phyloP scores from a whole-genome alignment of 164 flowering plant species.

The Vitis rupestris region DNA sequence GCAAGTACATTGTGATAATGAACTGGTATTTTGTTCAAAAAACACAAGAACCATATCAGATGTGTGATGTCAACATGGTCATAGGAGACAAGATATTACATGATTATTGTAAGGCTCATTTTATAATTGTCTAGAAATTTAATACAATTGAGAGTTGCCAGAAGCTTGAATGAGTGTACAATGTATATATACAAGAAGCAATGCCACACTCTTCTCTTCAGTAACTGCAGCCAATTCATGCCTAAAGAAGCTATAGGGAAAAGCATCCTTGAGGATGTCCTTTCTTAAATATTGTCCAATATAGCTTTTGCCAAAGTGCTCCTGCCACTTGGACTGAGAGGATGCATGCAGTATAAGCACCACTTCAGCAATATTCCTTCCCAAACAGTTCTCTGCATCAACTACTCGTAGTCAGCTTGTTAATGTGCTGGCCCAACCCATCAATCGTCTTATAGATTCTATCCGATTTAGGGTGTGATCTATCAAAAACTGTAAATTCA shows the following conservation, averaged over 20 bases:
- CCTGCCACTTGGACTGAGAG: too few relatives aligned
- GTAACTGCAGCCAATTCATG: not conserved
- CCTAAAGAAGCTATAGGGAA: not conserved
- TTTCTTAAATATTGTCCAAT: not conserved
- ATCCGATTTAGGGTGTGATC: constrained; percentile 50
- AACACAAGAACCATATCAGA: not conserved
- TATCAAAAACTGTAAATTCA: constrained; percentile 63
- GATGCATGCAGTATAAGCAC: too few relatives aligned
- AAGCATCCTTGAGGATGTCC: not conserved
- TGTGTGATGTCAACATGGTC: too few relatives aligned
- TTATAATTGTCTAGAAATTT: not conserved
- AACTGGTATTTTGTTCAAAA: not conserved
- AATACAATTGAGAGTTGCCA: not conserved
- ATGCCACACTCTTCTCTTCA: not conserved
- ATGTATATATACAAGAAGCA: not conserved
- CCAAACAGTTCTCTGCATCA: not conserved
- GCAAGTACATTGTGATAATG: not conserved
- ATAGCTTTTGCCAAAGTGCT: not conserved
- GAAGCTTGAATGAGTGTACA: constrained; percentile 1
- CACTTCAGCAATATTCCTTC: not conserved
- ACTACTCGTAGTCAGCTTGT: constrained; percentile 28
- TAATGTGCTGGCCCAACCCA: constrained; percentile 48
- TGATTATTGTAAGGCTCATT: not conserved
- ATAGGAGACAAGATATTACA: not conserved
- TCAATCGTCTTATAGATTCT: constrained; percentile 60